Conservation (phyloP, 169 alveolate genomes). For the Cryptosporidium canis region DNA sequence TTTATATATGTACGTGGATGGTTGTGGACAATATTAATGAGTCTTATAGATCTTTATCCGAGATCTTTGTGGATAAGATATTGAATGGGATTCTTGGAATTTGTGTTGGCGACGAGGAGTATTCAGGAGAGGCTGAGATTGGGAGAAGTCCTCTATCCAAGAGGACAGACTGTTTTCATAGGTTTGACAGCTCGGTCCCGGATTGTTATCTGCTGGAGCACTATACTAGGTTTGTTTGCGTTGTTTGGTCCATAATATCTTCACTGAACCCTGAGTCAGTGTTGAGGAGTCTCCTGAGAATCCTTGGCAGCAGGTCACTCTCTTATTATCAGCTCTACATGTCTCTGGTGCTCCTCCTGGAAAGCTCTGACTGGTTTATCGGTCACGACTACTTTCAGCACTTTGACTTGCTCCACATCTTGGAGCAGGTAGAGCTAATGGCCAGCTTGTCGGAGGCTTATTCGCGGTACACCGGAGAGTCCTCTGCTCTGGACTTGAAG, state of each 20-base stretch:
- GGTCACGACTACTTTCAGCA: slow-evolving; percentile 33
- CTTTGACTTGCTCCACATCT: neutral
- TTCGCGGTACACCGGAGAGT: neutral
- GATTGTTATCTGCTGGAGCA: slow-evolving; percentile 33
- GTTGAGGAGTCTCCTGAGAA: neutral
- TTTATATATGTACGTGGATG: slow-evolving; percentile 40
- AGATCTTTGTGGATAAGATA: slow-evolving; percentile 3
- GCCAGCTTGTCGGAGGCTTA: slow-evolving; percentile 3
- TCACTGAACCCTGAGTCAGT: slow-evolving; percentile 44
- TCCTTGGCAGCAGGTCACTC: neutral
- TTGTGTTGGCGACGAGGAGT: neutral
- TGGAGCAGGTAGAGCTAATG: slow-evolving; percentile 26
- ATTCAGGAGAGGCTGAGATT: neutral
- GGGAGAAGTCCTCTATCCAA: neutral
- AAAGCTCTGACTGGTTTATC: slow-evolving; percentile 46
- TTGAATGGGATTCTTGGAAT: slow-evolving; percentile 17
- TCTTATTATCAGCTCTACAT: slow-evolving; percentile 17
- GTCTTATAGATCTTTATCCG: slow-evolving; percentile 8
- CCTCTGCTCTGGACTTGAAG: slow-evolving; percentile 13
- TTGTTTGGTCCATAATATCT: slow-evolving; percentile 45
- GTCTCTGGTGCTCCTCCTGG: neutral
- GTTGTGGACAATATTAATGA: slow-evolving; percentile 17
- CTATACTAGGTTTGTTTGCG: slow-evolving; percentile 23
- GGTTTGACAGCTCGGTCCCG: neutral
- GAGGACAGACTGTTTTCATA: neutral